phyloP scores from a whole-genome alignment of 176 grass and related monocot species.

The Panicum miliaceum region DNA sequence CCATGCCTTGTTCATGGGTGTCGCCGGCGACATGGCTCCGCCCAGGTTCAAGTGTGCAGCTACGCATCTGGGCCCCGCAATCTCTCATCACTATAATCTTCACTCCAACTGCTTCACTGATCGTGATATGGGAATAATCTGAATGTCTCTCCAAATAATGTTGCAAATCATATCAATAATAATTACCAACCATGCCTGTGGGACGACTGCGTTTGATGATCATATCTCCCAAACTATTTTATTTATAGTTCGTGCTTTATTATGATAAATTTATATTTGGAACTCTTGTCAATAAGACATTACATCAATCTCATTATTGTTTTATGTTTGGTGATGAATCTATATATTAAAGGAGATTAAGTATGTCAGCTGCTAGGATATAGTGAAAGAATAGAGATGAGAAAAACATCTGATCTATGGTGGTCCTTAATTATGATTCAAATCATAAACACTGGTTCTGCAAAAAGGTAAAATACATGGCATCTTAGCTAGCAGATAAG shows the following conservation, averaged over 20 bases:
- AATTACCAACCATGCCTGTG: neutral
- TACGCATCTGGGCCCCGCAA: too few relatives aligned
- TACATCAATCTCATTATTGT: neutral
- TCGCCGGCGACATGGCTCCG: too few relatives aligned
- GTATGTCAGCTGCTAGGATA: neutral
- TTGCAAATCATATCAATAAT: neutral
- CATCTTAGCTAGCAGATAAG: neutral
- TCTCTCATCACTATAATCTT: neutral
- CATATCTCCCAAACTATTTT: neutral
- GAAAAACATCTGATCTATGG: neutral
- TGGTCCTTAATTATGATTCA: neutral
- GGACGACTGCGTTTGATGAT: neutral
- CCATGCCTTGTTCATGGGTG: too few relatives aligned
- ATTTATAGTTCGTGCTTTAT: neutral
- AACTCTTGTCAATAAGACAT: neutral
- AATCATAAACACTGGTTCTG: slow-evolving; percentile 1
- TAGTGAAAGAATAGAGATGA: neutral
- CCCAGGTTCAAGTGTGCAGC: too few relatives aligned
- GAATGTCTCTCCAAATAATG: neutral
- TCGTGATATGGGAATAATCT: too few relatives aligned
- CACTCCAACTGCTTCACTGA: too few relatives aligned
- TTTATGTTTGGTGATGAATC: neutral
- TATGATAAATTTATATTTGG: slow-evolving; percentile 9
- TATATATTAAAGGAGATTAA: neutral
- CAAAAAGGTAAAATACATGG: neutral